Evolutionary conservation across 768 basidiomycete genomes (phyloP), one percentile per base, ranked within the genome.

Genomic region (Tulasnella sp.): DNA sequence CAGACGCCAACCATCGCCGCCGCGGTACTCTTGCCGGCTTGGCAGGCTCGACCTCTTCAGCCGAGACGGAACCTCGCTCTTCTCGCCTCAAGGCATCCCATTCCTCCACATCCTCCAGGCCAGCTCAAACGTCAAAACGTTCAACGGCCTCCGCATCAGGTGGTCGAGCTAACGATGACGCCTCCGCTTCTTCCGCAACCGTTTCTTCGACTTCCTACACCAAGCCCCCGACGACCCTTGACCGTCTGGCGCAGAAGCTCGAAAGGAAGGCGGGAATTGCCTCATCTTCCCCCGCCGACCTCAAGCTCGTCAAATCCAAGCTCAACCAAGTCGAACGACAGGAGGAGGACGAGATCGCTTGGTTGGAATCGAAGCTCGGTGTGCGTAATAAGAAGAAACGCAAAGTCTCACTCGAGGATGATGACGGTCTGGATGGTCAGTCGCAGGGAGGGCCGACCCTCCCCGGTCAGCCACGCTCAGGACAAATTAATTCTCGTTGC

Each of bases 291-390:
- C 32, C 16, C 69, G 2, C 32, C 32, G 10, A 29, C 15, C 69
- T 70, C 32, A 32, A 18, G 11, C 11, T 70, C 32, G 26, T 23
- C 74, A 75, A 57, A 37, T 26, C 46, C 10, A 39, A 73, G 37
- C 46, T 73, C 2, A 40, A 39, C 13, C 74, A 77, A 39, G 80
- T 73, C 23, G 82, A 93, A 79, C 84, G 86, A 40, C 88, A 92
- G 44, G 96, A 99, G 81, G 95, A 96, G 81, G 87, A 88, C 0
- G 94, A 96, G 82, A 98, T 98, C 67, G 88, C 90, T 0, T 91
- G 92, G 84, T 85, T 98, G 15, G 96, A 98, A 83, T 86, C 88
- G 0, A 92, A 91, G 83, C 87, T 98, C 23, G 91, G 93, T 3
- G 86, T 91, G 81, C 73, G 83, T 46, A 85, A 87, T 18, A 39